Percentiles rank a stretch among this genome's conserved stretches.
Conservation (phyloP, 257 asterid species). For the Vinca minor region DNA sequence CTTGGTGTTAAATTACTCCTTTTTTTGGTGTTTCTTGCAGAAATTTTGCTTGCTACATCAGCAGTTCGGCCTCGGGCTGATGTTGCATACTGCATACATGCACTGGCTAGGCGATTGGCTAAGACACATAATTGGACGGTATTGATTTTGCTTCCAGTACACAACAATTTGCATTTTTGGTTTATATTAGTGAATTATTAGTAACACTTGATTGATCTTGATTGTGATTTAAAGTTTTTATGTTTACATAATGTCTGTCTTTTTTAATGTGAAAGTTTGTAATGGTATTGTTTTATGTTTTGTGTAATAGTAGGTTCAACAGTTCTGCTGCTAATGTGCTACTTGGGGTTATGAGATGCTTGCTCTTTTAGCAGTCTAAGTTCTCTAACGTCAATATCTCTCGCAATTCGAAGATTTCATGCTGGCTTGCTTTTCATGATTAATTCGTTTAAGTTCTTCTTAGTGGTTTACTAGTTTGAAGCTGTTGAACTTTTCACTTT, state of each 20-base stretch:
- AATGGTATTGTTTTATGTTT: not conserved
- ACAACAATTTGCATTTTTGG: not conserved
- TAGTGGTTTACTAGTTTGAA: not conserved
- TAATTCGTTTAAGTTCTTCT: not conserved
- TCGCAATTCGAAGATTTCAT: not conserved
- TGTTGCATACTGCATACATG: constrained; percentile 93
- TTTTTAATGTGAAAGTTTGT: not conserved
- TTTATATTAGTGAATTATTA: not conserved
- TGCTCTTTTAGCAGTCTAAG: not conserved
- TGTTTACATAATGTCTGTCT: constrained; percentile 1
- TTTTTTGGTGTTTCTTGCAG: constrained; percentile 55
- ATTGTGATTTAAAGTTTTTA: not conserved
- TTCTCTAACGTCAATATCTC: not conserved
- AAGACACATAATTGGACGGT: constrained; percentile 99
- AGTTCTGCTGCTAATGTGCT: not conserved
- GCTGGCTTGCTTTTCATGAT: no score
- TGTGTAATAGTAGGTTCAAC: not conserved
- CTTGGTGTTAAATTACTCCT: constrained; percentile 17
- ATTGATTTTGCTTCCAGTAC: constrained; percentile 31
- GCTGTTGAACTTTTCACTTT: not conserved
- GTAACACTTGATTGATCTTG: not conserved
- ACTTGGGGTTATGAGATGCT: not conserved
- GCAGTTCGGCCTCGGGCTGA: constrained; percentile 79
- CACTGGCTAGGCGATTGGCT: constrained; percentile 75
- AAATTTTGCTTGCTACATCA: constrained; percentile 71